These are phyloP conservation scores for Botrytis sinoallii DNA, from an alignment of 2,329 filamentous ascomycete species.

Conservation along the genomic window DNA sequence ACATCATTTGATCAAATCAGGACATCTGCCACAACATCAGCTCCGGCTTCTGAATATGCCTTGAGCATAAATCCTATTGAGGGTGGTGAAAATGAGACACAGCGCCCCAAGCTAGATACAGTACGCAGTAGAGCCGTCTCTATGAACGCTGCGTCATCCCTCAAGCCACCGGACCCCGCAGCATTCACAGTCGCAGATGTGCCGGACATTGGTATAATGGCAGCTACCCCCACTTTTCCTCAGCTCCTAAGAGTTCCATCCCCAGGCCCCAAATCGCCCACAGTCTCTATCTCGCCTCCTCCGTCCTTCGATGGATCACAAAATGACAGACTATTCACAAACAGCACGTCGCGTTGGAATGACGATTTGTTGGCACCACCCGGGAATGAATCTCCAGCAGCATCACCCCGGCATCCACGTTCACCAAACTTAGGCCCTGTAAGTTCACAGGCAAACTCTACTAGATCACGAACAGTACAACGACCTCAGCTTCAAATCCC, in stretches of 20 bases:
- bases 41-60: slow-evolving; percentile 38
- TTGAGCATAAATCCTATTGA: slow-evolving; percentile 42
- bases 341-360: slow-evolving; percentile 32
- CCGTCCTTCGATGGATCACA: slow-evolving; percentile 23
- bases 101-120: slow-evolving; percentile 21
- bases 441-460: slow-evolving; percentile 23
- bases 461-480: slow-evolving; percentile 23
- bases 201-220: slow-evolving; percentile 36
- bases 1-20: slow-evolving; percentile 33
- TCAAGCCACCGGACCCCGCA: slow-evolving; percentile 26
- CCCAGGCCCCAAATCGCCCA: slow-evolving; percentile 40
- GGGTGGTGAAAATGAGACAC: slow-evolving; percentile 17
- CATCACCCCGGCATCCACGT: slow-evolving; percentile 14
- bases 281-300: slow-evolving; percentile 34
- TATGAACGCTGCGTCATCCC: slow-evolving; percentile 32
- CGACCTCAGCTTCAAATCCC: slow-evolving; percentile 35
- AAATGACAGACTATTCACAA: slow-evolving; percentile 39
- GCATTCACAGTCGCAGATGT: slow-evolving; percentile 33
- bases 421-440: neutral
- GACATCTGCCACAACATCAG: slow-evolving; percentile 46
- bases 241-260: slow-evolving; percentile 29
- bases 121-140: slow-evolving; percentile 35
- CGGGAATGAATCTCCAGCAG: slow-evolving; percentile 39
- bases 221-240: slow-evolving; percentile 43
- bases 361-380: slow-evolving; percentile 45